phyloP scores from a whole-genome alignment of 768 basidiomycete species.

The Rhizopogon salebrosus region DNA sequence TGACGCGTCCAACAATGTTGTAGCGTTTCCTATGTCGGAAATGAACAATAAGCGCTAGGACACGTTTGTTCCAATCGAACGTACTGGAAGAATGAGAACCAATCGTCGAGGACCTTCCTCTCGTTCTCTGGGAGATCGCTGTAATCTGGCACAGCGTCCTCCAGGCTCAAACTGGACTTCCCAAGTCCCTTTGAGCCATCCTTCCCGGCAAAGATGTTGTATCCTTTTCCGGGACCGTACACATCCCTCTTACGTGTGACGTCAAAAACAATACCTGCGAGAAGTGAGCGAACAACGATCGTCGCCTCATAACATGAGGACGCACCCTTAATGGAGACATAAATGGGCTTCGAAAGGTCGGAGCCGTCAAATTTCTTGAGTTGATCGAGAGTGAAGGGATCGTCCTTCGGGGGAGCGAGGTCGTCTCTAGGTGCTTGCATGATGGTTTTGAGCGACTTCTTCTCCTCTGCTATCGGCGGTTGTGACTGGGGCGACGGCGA shows the following conservation, averaged over 20 bases:
- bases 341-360: constrained; percentile 65
- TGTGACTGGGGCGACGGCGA: constrained; percentile 5
- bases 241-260: constrained; percentile 81
- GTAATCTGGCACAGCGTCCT: constrained; percentile 88
- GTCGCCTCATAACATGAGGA: constrained; percentile 2
- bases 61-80: constrained; percentile 27
- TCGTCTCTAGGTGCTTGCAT: constrained; percentile 65
- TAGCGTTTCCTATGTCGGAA: constrained; percentile 64
- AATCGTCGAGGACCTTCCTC: constrained; percentile 78
- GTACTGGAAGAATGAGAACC: constrained; percentile 84
- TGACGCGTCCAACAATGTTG: constrained; percentile 76
- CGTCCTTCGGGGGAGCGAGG: constrained; percentile 67
- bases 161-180: constrained; percentile 78
- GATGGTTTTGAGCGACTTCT: constrained; percentile 46
- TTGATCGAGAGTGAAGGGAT: constrained; percentile 67
- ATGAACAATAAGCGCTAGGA: not conserved
- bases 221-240: constrained; percentile 78
- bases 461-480: constrained; percentile 16
- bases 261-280: constrained; percentile 83
- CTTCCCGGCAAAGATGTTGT: constrained; percentile 88
- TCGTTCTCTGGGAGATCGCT: constrained; percentile 68
- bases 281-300: not conserved
- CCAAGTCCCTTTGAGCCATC: constrained; percentile 89
- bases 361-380: constrained; percentile 71
- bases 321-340: constrained; percentile 88